These are phyloP conservation scores for Straminergon stramineum DNA, from an alignment of 225 moss, liverwort and hornwort genomes.

Conservation along the genomic window DNA sequence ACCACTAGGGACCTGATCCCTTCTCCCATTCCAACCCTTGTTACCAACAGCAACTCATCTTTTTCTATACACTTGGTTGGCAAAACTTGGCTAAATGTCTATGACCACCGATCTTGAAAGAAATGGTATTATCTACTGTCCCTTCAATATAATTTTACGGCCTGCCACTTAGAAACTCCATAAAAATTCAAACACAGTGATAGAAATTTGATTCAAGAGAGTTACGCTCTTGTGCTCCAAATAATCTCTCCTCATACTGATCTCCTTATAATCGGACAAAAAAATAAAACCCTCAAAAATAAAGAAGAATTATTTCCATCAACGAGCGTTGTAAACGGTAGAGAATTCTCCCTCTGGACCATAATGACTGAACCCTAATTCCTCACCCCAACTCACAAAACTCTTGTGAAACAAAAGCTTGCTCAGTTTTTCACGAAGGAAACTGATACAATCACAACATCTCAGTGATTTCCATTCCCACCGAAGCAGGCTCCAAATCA, in stretches of 20 bases:
- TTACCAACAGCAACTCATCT: background rate
- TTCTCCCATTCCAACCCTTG: background rate
- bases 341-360: background rate
- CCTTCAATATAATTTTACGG: background rate
- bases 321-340: background rate
- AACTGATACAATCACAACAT: background rate
- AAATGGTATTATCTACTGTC: background rate
- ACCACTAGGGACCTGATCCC: background rate
- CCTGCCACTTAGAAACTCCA: background rate
- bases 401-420: background rate
- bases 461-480: background rate
- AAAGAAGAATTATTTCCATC: background rate
- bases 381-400: background rate
- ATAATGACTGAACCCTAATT: background rate
- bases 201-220: background rate
- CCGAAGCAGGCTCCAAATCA: background rate
- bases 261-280: background rate
- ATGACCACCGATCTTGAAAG: background rate
- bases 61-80: background rate
- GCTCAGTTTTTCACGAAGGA: background rate
- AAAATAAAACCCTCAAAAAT: background rate
- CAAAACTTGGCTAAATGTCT: background rate
- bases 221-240: background rate
- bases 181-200: background rate
- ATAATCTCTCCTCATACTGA: background rate